phyloP scores from a whole-genome alignment of 805 yeast species.

The Scheffersomyces lignosus region DNA sequence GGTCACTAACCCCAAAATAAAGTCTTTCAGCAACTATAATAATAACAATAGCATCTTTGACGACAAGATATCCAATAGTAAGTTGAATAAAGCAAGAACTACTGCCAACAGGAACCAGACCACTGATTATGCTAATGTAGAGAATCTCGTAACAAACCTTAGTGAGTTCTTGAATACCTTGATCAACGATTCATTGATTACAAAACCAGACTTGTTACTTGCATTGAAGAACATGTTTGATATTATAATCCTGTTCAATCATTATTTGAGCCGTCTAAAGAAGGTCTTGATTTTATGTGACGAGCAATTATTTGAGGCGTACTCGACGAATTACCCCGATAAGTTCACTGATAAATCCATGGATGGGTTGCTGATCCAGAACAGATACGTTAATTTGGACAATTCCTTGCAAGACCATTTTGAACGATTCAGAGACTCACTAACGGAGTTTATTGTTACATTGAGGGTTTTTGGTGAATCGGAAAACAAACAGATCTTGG shows the following conservation, averaged over 20 bases:
- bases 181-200: slow-evolving; percentile 64
- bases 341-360: slow-evolving; percentile 40
- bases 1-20: background rate
- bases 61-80: slow-evolving; percentile 13
- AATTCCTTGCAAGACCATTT: slow-evolving; percentile 42
- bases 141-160: slow-evolving; percentile 46
- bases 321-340: slow-evolving; percentile 31
- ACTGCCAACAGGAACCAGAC: background rate
- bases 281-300: slow-evolving; percentile 53
- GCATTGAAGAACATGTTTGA: slow-evolving; percentile 46
- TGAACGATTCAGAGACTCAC: slow-evolving; percentile 43
- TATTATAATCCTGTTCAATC: slow-evolving; percentile 48
- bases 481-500: slow-evolving; percentile 47
- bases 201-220: slow-evolving; percentile 54
- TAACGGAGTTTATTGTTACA: slow-evolving; percentile 47
- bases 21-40: slow-evolving; percentile 9
- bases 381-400: slow-evolving; percentile 41
- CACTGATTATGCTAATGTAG: slow-evolving; percentile 14
- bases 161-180: slow-evolving; percentile 62
- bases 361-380: slow-evolving; percentile 38
- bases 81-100: slow-evolving; percentile 2
- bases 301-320: slow-evolving; percentile 43
- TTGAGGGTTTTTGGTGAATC: slow-evolving; percentile 49
- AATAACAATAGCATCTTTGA: slow-evolving; percentile 23
- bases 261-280: slow-evolving; percentile 52